Conservation (phyloP, 805 yeast species). For the Grigorovia transvaalensis region DNA sequence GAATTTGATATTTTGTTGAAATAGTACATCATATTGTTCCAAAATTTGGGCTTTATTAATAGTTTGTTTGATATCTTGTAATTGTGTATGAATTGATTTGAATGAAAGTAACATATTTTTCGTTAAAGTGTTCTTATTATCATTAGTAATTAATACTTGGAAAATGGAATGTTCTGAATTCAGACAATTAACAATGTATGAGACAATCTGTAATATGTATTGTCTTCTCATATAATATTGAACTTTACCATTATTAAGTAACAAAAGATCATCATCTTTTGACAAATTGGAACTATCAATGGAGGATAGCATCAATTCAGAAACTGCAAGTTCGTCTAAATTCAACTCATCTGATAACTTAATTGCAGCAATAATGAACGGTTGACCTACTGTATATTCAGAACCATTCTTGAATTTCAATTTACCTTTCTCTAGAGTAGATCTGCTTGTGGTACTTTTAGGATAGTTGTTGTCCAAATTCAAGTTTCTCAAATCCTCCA, state of each 20-base stretch:
- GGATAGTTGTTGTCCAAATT: constrained; percentile 30
- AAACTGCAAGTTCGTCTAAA: constrained; percentile 67
- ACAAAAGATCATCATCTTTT: constrained; percentile 12
- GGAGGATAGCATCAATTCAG: constrained; percentile 47
- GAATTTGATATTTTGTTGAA: constrained; percentile 41
- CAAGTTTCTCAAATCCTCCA: constrained; percentile 37
- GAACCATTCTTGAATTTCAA: constrained; percentile 40
- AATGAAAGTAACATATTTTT: constrained; percentile 45
- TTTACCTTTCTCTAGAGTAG: constrained; percentile 36
- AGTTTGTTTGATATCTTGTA: constrained; percentile 43
- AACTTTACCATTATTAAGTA: constrained; percentile 54
- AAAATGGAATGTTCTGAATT: constrained; percentile 10
- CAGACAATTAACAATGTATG: constrained; percentile 30
- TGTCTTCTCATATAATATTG: constrained; percentile 60
- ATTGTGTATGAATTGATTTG: constrained; percentile 44
- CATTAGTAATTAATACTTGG: constrained; percentile 9
- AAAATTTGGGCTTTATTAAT: constrained; percentile 44
- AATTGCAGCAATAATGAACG: constrained; percentile 51
- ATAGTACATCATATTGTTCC: constrained; percentile 37
- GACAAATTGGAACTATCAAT: constrained; percentile 15
- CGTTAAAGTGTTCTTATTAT: constrained; percentile 20
- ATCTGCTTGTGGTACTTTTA: constrained; percentile 39
- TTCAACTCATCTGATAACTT: constrained; percentile 53
- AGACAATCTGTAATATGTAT: constrained; percentile 58
- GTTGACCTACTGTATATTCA: constrained; percentile 47